Evolutionary conservation across 2,329 filamentous ascomycete species (phyloP).

Genomic region (Fusarium multiceps): DNA sequence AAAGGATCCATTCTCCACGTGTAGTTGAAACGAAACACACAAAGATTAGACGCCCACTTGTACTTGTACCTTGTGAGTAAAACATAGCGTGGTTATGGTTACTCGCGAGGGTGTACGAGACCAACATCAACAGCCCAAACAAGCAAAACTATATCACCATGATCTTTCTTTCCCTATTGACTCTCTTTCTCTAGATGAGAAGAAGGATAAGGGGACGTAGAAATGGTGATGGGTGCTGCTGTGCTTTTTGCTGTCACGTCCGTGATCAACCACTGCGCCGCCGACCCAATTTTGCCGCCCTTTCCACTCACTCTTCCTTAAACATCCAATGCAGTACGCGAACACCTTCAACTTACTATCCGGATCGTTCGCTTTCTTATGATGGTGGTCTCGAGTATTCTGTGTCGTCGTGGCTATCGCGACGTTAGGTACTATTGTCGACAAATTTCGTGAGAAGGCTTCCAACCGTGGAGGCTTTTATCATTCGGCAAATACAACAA

Average conservation of each 20-base stretch:
- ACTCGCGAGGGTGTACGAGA: constrained; percentile 32
- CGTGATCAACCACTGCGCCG: neutral
- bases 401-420: neutral
- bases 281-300: neutral
- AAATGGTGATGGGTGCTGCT: neutral
- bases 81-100: constrained; percentile 33
- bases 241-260: constrained; percentile 1
- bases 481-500: neutral
- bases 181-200: fast-evolving
- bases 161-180: neutral
- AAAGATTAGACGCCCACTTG: neutral
- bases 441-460: neutral
- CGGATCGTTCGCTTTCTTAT: neutral
- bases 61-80: neutral
- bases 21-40: neutral
- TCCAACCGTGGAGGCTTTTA: neutral
- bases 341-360: fast-evolving
- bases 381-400: neutral
- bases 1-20: constrained; percentile 4
- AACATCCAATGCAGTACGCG: neutral
- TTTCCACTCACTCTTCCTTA: neutral
- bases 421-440: neutral
- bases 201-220: neutral
- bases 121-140: constrained; percentile 15
- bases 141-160: neutral